Percentiles rank a stretch among this genome's conserved stretches.
These are phyloP conservation scores for Echium plantagineum DNA, from an alignment of 257 asterid genomes.

Conservation along the genomic window DNA sequence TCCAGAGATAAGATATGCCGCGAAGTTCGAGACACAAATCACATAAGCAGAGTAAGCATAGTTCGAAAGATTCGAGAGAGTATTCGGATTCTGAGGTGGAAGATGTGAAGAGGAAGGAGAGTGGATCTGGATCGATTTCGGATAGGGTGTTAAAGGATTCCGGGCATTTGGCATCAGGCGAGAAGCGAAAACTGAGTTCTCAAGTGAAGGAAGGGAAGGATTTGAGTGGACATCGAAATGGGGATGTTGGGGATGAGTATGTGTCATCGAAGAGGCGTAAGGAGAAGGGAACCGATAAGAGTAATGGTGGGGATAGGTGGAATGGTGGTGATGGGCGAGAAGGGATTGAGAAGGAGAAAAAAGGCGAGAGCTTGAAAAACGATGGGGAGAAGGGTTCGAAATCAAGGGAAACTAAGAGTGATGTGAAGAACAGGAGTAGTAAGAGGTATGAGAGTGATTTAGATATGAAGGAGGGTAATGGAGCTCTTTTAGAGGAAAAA, in stretches of 20 bases:
- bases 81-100: conserved; percentile 66
- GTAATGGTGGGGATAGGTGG: conserved; percentile 15
- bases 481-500: conserved; percentile 38
- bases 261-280: conserved; percentile 68
- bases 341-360: conserved; percentile 51
- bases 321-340: conserved; percentile 69
- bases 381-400: conserved; percentile 35
- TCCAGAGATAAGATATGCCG: conserved; percentile 55
- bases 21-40: conserved; percentile 86
- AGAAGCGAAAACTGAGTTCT: conserved; percentile 68
- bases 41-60: conserved; percentile 81
- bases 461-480: conserved; percentile 52
- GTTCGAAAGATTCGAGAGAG: conserved; percentile 51
- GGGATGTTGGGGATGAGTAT: conserved; percentile 58
- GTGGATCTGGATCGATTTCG: conserved; percentile 16
- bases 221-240: conserved; percentile 50
- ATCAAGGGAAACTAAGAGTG: conserved; percentile 55
- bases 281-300: conserved; percentile 40
- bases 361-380: conserved; percentile 35
- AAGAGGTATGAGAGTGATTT: conserved; percentile 57
- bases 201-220: conserved; percentile 51
- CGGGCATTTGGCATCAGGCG: conserved; percentile 47
- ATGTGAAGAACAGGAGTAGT: conserved; percentile 51
- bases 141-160: conserved; percentile 47
- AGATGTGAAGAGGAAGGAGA: conserved; percentile 63